These are phyloP conservation scores for Mortierella sp. DNA, from an alignment of 371 early-diverging fungal genomes.

Conservation along the genomic window DNA sequence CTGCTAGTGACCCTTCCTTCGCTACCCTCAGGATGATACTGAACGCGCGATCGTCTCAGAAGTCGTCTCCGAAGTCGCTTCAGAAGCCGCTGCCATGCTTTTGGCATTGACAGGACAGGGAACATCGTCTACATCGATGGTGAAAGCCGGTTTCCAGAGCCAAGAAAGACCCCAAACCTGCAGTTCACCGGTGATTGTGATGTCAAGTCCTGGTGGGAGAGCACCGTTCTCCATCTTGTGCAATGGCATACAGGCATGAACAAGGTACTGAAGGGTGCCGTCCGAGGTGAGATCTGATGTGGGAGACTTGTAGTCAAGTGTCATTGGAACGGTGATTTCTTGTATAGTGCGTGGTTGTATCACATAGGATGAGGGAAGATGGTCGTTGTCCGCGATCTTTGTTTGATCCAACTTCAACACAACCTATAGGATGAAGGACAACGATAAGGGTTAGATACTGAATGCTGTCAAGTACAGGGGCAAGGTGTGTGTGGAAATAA, in stretches of 20 bases:
- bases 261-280: constrained; percentile 7
- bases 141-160: constrained; percentile 47
- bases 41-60: too few relatives aligned
- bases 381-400: constrained; percentile 27
- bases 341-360: constrained; percentile 20
- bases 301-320: constrained; percentile 17
- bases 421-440: constrained; percentile 7
- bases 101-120: constrained; percentile 41
- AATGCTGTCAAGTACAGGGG: background rate
- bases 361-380: constrained; percentile 5
- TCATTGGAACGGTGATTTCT: constrained; percentile 30
- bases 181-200: constrained; percentile 22
- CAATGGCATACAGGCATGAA: constrained; percentile 21
- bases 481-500: background rate
- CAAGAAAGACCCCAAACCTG: constrained; percentile 42
- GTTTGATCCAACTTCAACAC: background rate
- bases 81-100: background rate
- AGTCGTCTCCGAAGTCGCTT: too few relatives aligned
- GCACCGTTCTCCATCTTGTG: background rate
- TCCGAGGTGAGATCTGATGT: background rate
- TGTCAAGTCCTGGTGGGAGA: constrained; percentile 11
- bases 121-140: constrained; percentile 14
- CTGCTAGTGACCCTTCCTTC: too few relatives aligned
- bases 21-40: too few relatives aligned
- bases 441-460: background rate